Conservation (phyloP, 2,329 filamentous ascomycete species). For the Verticillium albo-atrum region DNA sequence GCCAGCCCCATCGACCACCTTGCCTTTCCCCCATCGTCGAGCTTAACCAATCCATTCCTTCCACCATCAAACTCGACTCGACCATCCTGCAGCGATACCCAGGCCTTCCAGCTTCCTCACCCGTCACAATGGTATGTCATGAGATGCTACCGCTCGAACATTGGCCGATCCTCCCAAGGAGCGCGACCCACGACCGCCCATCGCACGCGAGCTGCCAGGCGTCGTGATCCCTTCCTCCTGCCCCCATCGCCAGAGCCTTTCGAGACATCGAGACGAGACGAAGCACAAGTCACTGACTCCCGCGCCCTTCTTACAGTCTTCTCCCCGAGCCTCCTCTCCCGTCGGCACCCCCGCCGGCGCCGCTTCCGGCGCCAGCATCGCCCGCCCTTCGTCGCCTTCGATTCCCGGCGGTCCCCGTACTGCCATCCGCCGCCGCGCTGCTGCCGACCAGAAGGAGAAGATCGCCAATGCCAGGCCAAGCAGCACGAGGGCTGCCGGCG, state of each 20-base stretch:
- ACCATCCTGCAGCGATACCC: slow-evolving; percentile 28
- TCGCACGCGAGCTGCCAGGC: not conserved
- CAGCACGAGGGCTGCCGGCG: slow-evolving; percentile 89
- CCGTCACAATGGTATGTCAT: slow-evolving; percentile 1
- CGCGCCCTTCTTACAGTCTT: slow-evolving; percentile 39
- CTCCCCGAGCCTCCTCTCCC: slow-evolving; percentile 57
- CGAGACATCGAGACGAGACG: not conserved
- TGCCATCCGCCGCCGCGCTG: slow-evolving; percentile 89
- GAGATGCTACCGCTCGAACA: not conserved
- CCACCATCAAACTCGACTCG: slow-evolving; percentile 1
- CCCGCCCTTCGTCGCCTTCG: slow-evolving; percentile 79
- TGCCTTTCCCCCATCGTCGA: not conserved
- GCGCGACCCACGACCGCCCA: not conserved
- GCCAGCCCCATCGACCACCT: not conserved
- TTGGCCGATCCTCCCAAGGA: not conserved
- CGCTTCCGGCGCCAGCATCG: slow-evolving; percentile 64
- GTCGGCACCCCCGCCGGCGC: slow-evolving; percentile 47
- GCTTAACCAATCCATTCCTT: not conserved
- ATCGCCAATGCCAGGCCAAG: slow-evolving; percentile 88
- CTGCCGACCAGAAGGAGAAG: slow-evolving; percentile 96
- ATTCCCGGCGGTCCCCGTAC: slow-evolving; percentile 92
- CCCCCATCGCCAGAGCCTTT: not conserved
- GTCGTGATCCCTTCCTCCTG: not conserved
- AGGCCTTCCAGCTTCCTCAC: not conserved
- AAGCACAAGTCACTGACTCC: not conserved